Conservation (phyloP, 768 basidiomycete species). For the Stropharia rugosoannulata region DNA sequence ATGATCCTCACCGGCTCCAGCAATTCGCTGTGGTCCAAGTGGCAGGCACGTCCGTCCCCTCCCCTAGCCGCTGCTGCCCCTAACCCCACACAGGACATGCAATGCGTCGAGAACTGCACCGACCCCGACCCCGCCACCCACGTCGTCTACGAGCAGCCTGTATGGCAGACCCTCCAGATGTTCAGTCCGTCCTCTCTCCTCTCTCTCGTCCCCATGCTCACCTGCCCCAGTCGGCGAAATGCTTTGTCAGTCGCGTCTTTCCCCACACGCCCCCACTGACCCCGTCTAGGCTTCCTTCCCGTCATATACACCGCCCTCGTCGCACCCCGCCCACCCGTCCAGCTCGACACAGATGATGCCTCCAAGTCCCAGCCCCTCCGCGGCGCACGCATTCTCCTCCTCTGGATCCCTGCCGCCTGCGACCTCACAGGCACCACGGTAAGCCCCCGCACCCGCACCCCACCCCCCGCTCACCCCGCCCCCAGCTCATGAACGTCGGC, state of each 20-base stretch:
- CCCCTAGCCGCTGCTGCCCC: slow-evolving; percentile 2
- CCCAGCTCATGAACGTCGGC: slow-evolving; percentile 89
- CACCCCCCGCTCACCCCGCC: slow-evolving; percentile 18
- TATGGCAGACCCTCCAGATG: slow-evolving; percentile 92
- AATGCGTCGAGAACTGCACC: slow-evolving; percentile 93
- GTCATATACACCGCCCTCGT: slow-evolving; percentile 70
- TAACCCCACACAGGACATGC: slow-evolving; percentile 71
- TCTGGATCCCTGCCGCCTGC: slow-evolving; percentile 88
- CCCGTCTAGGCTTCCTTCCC: slow-evolving; percentile 75
- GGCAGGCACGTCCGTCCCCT: slow-evolving; percentile 52
- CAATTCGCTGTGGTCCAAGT: slow-evolving; percentile 83
- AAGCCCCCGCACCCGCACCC: slow-evolving; percentile 30
- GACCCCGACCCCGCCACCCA: slow-evolving; percentile 58
- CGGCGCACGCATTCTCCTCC: slow-evolving; percentile 70
- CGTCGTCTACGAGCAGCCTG: slow-evolving; percentile 90
- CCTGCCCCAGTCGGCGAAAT: slow-evolving; percentile 82
- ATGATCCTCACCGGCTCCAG: slow-evolving; percentile 91
- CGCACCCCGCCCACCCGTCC: slow-evolving; percentile 48
- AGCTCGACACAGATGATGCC: slow-evolving; percentile 49
- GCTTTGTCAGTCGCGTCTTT: slow-evolving; percentile 62
- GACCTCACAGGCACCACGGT: slow-evolving; percentile 92
- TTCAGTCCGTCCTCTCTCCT: slow-evolving; percentile 55
- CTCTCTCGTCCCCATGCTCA: slow-evolving; percentile 10
- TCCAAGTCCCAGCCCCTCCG: slow-evolving; percentile 46
- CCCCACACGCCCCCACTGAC: slow-evolving; percentile 12